phyloP scores from a whole-genome alignment of 2,329 filamentous ascomycete species.

The Pyricularia pennisetigena region DNA sequence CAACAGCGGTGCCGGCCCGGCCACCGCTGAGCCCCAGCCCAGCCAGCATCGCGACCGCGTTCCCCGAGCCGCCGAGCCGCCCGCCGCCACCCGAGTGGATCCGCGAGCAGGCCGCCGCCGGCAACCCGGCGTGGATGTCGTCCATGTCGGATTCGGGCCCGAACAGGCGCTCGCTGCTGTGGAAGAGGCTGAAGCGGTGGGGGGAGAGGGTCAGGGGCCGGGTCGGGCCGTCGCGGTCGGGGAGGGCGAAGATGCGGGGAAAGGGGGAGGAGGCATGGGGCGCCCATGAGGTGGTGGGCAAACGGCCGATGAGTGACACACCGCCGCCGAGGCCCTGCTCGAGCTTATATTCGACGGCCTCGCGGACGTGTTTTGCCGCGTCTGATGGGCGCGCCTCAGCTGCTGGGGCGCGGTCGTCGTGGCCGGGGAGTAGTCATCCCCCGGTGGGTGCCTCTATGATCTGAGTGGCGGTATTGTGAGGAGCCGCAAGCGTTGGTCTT shows the following conservation, averaged over 20 bases:
- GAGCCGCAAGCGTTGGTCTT: no score
- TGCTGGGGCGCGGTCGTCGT: not conserved
- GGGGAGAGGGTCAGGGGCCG: not conserved
- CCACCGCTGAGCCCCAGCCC: not conserved
- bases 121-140: constrained; percentile 3
- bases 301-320: not conserved
- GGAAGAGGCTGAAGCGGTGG: constrained; percentile 2
- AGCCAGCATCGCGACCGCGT: not conserved
- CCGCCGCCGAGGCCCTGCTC: not conserved
- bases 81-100: constrained; percentile 6
- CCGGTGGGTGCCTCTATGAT: not conserved
- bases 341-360: not conserved
- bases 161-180: not conserved
- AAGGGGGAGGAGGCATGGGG: not conserved
- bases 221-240: not conserved
- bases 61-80: constrained; percentile 2
- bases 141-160: not conserved
- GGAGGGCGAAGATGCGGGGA: not conserved
- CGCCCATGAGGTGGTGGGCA: not conserved
- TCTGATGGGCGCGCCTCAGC: not conserved
- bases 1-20: not conserved
- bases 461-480: not conserved
- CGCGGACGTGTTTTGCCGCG: not conserved
- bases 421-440: not conserved
- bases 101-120: constrained; percentile 2